Base-by-base conservation (phyloP, 2,329 filamentous ascomycete species). In the Alternaria postmessia region DNA sequence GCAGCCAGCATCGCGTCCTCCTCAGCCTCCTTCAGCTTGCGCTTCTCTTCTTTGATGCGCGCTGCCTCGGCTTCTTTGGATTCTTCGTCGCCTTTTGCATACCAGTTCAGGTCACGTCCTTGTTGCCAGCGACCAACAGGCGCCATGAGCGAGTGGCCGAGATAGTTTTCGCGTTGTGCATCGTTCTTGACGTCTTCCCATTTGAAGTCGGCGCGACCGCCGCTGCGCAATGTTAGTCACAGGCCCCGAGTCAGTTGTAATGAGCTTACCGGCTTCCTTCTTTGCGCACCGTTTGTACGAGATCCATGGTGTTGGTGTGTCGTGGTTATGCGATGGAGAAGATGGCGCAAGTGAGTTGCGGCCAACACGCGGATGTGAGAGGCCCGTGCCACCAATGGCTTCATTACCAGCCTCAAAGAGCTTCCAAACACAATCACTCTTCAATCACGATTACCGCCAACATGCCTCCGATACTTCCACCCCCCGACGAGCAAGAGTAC, bases 111-210 rank as follows among this genome's bases (percentile, higher is more conserved):
- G 73, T 91, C 88, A 61, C 88, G 89, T 7, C 90, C 89, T 75
- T 94, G 89, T 73, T 95, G 92, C 94, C 94, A 97, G 67, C 94
- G 90, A 7, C 94, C 94, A 4, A 97, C 93, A 0, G 94, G 92
- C 0, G 94, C 94, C 84, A 94, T 97, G 59, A 97, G 81, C 60
- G 91, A 95, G 81, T 97, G 94, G 53, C 94, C 94, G 7, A 97
- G 90, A 78, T 90, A 91, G 77, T 90, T 97, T 79, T 99, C 94
- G 78, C 95, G 93, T 74, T 97, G 94, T 22, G 86, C 82, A 51
- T 93, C 96, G 66, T 85, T 88, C 77, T 94, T 90, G 75, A 99
- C 94, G 69, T 97, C 93, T 67, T 94, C 91, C 95, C 95, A 98
- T 81, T 90, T 94, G 83, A 99, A 99, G 79, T 97, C 93, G 79